Evolutionary conservation across 2,329 filamentous ascomycete genomes (phyloP).

Genomic region (Gaeumannomyces sp.): DNA sequence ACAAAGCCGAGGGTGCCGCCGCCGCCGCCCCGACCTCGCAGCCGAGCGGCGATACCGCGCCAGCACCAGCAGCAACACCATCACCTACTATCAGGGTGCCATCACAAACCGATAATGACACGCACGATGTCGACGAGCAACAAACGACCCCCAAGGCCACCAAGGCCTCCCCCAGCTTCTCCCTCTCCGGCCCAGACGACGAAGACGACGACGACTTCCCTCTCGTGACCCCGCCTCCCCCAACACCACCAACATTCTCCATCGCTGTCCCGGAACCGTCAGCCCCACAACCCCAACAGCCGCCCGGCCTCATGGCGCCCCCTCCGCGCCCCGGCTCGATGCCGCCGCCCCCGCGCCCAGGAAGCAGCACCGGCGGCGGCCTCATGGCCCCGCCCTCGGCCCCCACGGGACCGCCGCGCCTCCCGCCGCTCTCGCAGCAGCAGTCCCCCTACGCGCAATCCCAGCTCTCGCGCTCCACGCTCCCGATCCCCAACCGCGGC

Average conservation of each 20-base stretch:
- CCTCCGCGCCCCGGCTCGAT: constrained; percentile 22
- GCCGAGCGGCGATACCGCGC: too few species aligned
- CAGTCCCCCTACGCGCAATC: constrained; percentile 21
- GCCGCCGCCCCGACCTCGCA: constrained; percentile 11
- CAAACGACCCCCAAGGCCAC: constrained; percentile 48
- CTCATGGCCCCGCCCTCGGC: constrained; percentile 12
- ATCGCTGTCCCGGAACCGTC: neutral
- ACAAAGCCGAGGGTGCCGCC: constrained; percentile 9
- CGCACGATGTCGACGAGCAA: constrained; percentile 25
- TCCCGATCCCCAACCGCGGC: constrained; percentile 35
- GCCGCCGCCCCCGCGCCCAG: constrained; percentile 16
- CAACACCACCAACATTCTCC: constrained; percentile 14
- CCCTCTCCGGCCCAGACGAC: constrained; percentile 30
- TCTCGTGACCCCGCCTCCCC: neutral
- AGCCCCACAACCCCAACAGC: neutral
- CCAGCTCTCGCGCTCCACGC: constrained; percentile 11
- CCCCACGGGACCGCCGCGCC: constrained; percentile 12
- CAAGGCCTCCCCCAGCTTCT: constrained; percentile 38
- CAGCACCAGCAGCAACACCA: neutral
- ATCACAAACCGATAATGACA: constrained; percentile 2
- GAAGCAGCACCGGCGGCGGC: constrained; percentile 9
- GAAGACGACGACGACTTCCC: constrained; percentile 17
- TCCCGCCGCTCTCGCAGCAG: constrained; percentile 20
- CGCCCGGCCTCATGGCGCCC: constrained; percentile 21
- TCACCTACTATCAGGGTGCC: constrained; percentile 9